These are phyloP conservation scores for Cupressus sempervirens DNA, from an alignment of 75 land plant genomes.

Conservation along the genomic window DNA sequence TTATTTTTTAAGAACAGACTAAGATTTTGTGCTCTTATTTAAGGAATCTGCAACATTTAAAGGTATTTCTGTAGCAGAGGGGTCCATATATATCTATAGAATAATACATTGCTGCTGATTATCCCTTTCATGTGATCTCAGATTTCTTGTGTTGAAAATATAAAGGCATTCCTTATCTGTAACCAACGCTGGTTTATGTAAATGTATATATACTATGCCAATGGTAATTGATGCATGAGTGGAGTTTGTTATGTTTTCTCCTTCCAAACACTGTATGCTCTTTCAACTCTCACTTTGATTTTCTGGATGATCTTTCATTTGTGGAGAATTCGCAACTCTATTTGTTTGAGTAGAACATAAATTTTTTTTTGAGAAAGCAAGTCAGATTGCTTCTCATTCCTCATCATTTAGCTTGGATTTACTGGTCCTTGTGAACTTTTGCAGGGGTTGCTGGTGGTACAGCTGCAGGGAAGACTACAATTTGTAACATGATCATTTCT, in stretches of 20 bases:
- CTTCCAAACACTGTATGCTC: background rate
- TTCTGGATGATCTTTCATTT: background rate
- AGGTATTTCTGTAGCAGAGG: too few species aligned
- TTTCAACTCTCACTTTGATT: background rate
- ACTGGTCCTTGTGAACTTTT: background rate
- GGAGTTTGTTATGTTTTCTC: background rate
- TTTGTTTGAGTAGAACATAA: background rate
- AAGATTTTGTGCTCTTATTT: too few species aligned
- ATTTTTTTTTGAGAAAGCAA: background rate
- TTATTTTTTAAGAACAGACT: too few species aligned
- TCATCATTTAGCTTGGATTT: background rate
- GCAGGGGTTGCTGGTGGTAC: constrained; percentile 84
- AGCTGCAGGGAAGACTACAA: constrained; percentile 79
- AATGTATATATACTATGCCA: background rate
- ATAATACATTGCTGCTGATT: too few species aligned
- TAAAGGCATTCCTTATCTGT: too few species aligned
- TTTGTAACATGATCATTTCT: constrained; percentile 76
- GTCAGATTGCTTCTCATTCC: background rate
- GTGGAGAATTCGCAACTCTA: background rate
- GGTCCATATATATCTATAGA: too few species aligned
- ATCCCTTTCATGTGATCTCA: background rate
- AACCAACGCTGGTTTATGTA: too few species aligned
- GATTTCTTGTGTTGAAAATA: background rate
- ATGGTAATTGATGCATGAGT: background rate
- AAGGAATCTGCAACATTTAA: too few species aligned